phyloP scores from a whole-genome alignment of 148 eudicot species.

The Rhododendron griersonianum region DNA sequence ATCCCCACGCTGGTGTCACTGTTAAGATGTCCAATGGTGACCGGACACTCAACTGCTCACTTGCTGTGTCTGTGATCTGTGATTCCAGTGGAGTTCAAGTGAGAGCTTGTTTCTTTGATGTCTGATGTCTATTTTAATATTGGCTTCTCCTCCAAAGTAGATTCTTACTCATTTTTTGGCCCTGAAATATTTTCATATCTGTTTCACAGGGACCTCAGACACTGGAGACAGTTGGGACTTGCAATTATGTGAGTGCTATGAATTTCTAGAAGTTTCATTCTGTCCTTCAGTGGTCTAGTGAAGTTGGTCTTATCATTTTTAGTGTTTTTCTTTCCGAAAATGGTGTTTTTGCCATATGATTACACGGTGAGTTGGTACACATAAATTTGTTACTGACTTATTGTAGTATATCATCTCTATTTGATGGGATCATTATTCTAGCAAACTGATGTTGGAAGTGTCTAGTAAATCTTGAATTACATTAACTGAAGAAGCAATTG shows the following conservation, averaged over 20 bases:
- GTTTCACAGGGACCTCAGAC: slow-evolving; percentile 62
- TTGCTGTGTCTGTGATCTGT: slow-evolving; percentile 75
- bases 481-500: background rate
- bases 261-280: background rate
- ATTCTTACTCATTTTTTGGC: slow-evolving; percentile 10
- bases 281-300: background rate
- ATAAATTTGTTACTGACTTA: background rate
- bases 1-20: slow-evolving; percentile 64
- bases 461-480: background rate
- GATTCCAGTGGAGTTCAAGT: slow-evolving; percentile 53
- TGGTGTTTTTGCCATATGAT: background rate
- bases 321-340: background rate
- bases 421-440: background rate
- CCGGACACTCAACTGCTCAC: slow-evolving; percentile 58
- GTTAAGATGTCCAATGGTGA: slow-evolving; percentile 48
- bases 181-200: slow-evolving; percentile 11
- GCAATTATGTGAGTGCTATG: slow-evolving; percentile 66
- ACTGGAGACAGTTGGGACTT: slow-evolving; percentile 47
- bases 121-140: background rate
- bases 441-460: background rate
- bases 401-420: background rate
- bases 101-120: slow-evolving; percentile 20
- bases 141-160: background rate
- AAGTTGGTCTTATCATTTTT: background rate
- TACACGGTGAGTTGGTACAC: background rate